Evolutionary conservation across 768 basidiomycete species (phyloP), one percentile per base, ranked within the genome.

Genomic region (Suillus alpinus): DNA sequence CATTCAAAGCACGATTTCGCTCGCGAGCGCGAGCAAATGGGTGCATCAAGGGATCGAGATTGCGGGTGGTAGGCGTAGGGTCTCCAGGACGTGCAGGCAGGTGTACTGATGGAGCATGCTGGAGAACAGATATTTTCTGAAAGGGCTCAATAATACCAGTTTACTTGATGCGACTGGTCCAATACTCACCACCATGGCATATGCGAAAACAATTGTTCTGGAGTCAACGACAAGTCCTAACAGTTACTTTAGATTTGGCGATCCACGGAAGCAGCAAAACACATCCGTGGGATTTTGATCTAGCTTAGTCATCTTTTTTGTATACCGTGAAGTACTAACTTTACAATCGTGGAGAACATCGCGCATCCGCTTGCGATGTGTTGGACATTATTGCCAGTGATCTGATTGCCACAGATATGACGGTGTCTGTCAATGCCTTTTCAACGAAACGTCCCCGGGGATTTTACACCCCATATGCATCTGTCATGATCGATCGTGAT

Each of bases 11-110:
- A 61, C 97, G 87, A 20, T 86, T 95, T 39, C 96, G 92, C 77
- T 99, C 97, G 56, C 97, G 80, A 5, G 94, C 91, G 23, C 91
- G 88, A 0, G 95, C 83, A 73, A 99, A 98, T 3, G 97, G 97
- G 69, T 99, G 97, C 75, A 94, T 87, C n/a, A 94, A 78, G 0
- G 96, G 95, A 71, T 98, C 88, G 47, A 98, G 84, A 75, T 99
- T 99, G 57, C 97, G 83, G 8, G 91, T 91, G 3, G 87, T 86
- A 0, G 95, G 96, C 0, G 91, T 91, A 14, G 92, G 89, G 67
- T 95, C 92, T 26, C 94, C 92, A 10, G 84, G 86, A 14, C 91
- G 81, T 36, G 78, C 73, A 13, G 94, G 91, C 4, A 94, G 77
- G 75, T 94, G 90, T 1, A 79, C 74, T 34, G 88, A 82, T 4